Base-by-base conservation (phyloP, 495 filamentous ascomycete species). In the Penicillium samsonianum region DNA sequence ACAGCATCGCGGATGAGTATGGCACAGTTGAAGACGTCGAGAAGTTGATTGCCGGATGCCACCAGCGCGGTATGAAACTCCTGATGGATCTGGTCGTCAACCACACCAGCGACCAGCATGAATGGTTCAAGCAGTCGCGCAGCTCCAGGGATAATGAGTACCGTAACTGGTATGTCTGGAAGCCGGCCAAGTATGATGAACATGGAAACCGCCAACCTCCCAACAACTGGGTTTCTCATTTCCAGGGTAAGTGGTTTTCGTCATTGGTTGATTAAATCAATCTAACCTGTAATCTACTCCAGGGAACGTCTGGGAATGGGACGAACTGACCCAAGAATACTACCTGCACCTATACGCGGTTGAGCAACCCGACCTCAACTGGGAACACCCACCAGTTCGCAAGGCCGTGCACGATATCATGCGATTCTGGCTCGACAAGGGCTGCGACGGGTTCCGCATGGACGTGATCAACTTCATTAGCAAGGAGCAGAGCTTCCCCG, bases 81-180 rank as follows among this genome's bases (percentile, higher is more conserved):
- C 75, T 91, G 14, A 82, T 91, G 67, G 88, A 91, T 66, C 69
- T 91, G 22, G 88, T 91, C 0, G 82, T 90, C 37, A 91, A 92
- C 61, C 89, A 91, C 68, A 90, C 87, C n/a, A 86, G 82, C n/a
- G 83, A 89, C 55, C 79, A 90, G 72, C 87, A 90, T 61, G 78
- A 79, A 28, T 91, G 89, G 88, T 92, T 92, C 70, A 74, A 82
- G 60, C 79, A 89, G 51, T 87, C 86, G 7, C 75, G 83, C 44
- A 80, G 78, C 17, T 84, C 81, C 19, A 85, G 77, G 59, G 73
- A 81, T 49, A 77, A 69, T 57, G 70, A 81, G 38, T 90, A 87
- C 65, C 74, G 84, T 1, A 80, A 90, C 65, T 91, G 84, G 83
- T 91, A 91, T 63, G 82, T 91, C 60, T 90, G 88, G 88, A 84